phyloP scores from a whole-genome alignment of 148 eudicot genomes.

The Cornus florida region DNA sequence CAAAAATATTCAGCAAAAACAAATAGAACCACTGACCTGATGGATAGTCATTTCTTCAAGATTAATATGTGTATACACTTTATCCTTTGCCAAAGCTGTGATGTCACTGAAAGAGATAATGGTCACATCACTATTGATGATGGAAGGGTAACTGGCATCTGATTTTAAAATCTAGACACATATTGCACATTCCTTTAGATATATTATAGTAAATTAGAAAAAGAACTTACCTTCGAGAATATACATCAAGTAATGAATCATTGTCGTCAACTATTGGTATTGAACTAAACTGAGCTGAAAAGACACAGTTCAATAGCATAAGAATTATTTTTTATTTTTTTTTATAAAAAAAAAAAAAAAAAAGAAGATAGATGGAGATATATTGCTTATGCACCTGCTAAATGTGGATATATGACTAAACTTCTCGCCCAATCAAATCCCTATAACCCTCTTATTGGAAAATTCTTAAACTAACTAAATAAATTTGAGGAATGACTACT shows the following conservation, averaged over 20 bases:
- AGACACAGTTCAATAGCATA: constrained; percentile 1
- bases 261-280: constrained; percentile 69
- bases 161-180: background rate
- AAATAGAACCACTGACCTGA: constrained; percentile 35
- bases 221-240: constrained; percentile 56
- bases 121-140: background rate
- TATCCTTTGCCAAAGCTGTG: constrained; percentile 66
- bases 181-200: background rate
- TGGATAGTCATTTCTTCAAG: constrained; percentile 61
- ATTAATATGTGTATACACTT: constrained; percentile 54
- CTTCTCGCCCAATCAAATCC: background rate
- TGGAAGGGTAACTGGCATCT: background rate
- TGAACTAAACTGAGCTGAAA: constrained; percentile 71
- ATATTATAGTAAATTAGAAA: background rate
- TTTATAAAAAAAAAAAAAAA: background rate
- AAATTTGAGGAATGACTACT: background rate
- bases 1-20: background rate
- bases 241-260: constrained; percentile 56
- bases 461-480: background rate
- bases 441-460: background rate
- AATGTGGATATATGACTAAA: background rate
- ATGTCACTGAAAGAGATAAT: constrained; percentile 48
- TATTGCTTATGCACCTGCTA: background rate
- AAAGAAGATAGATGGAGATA: background rate
- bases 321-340: background rate